Conservation (phyloP, 108 stramenopile species). For the Craspedostauros australis region DNA sequence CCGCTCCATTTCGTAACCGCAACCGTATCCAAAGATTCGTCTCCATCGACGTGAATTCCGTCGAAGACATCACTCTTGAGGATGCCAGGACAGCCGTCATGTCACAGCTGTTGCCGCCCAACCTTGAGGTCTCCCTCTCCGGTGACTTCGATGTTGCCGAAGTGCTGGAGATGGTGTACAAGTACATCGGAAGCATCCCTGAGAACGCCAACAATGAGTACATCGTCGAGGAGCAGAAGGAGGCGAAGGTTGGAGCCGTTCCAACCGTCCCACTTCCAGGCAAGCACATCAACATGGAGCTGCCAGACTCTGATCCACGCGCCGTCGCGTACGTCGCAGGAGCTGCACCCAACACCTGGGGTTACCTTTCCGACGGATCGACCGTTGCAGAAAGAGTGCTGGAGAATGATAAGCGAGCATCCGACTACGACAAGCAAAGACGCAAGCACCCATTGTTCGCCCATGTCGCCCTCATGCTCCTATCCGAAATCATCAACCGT, state of each 20-base stretch:
- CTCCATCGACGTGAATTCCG: slow-evolving; percentile 77
- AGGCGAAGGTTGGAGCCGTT: slow-evolving; percentile 30
- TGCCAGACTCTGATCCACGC: slow-evolving; percentile 92
- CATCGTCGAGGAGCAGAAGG: slow-evolving; percentile 22
- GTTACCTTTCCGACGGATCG: slow-evolving; percentile 77
- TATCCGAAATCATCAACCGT: slow-evolving; percentile 88
- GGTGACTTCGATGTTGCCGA: slow-evolving; percentile 94
- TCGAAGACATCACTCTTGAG: slow-evolving; percentile 79
- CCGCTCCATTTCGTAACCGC: neutral
- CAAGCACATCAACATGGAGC: slow-evolving; percentile 79
- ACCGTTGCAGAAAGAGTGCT: slow-evolving; percentile 61
- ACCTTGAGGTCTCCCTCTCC: slow-evolving; percentile 89
- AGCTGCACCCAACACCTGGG: slow-evolving; percentile 89
- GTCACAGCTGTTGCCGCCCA: slow-evolving; percentile 81
- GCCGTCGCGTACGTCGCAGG: slow-evolving; percentile 95
- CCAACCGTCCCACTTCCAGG: slow-evolving; percentile 58
- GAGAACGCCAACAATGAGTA: slow-evolving; percentile 69
- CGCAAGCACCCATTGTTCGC: slow-evolving; percentile 87
- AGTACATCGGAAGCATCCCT: slow-evolving; percentile 94
- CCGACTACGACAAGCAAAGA: slow-evolving; percentile 78
- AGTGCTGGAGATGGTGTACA: slow-evolving; percentile 83
- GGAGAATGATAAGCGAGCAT: slow-evolving; percentile 55
- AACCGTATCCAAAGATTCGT: slow-evolving; percentile 55
- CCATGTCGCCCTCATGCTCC: slow-evolving; percentile 71
- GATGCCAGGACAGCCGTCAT: slow-evolving; percentile 86